These are phyloP conservation scores for Potentilla sterilis DNA, from an alignment of 306 rosid species.

Conservation along the genomic window DNA sequence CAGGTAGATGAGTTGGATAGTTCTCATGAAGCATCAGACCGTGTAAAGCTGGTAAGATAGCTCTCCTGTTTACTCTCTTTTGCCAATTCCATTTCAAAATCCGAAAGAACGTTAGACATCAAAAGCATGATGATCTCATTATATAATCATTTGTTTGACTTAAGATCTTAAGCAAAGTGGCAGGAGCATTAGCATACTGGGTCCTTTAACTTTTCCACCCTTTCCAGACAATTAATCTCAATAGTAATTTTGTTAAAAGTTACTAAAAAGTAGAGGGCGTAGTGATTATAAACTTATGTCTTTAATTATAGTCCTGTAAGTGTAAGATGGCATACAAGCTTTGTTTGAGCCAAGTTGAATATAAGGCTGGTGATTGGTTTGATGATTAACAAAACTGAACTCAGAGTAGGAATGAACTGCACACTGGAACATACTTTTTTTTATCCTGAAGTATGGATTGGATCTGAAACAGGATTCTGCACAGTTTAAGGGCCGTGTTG, in stretches of 20 bases:
- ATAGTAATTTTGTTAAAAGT: background rate
- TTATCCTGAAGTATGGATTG: slow-evolving; percentile 17
- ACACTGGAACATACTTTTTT: background rate
- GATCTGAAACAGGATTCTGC: slow-evolving; percentile 57
- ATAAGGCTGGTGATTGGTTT: background rate
- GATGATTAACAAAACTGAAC: background rate
- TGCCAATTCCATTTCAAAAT: background rate
- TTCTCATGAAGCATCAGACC: slow-evolving; percentile 44
- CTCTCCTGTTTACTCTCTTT: slow-evolving; percentile 15
- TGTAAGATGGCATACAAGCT: background rate
- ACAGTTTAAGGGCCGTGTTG: slow-evolving; percentile 42
- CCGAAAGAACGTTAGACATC: background rate
- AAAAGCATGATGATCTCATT: background rate
- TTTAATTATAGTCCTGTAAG: background rate
- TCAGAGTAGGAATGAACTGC: background rate
- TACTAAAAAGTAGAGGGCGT: background rate
- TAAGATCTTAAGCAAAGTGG: background rate
- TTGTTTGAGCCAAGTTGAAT: background rate
- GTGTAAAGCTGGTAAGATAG: slow-evolving; percentile 61
- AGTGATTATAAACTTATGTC: background rate
- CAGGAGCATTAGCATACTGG: background rate
- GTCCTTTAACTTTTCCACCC: background rate
- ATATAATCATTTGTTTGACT: background rate
- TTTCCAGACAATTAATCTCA: background rate
- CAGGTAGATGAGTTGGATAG: slow-evolving; percentile 45